Conservation (phyloP, 225 moss, liverwort and hornwort genomes). For the Ulota crispa region DNA sequence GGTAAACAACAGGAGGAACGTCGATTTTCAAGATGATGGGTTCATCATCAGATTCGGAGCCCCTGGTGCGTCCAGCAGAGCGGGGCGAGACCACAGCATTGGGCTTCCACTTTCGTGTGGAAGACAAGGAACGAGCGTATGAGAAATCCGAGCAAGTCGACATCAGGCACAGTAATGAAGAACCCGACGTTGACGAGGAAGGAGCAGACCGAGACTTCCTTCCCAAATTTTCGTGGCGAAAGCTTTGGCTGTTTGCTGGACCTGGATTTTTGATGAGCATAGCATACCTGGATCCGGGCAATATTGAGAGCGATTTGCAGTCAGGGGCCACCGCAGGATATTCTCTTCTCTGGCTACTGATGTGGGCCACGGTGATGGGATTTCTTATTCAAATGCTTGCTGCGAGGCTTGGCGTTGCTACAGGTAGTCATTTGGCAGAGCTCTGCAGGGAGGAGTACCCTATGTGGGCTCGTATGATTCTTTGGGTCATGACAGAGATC, state of each 20-base stretch:
- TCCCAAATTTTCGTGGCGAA: constrained; percentile 87
- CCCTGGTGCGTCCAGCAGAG: constrained; percentile 35
- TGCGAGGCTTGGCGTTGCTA: constrained; percentile 87
- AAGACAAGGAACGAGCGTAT: constrained; percentile 65
- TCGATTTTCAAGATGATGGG: constrained; percentile 21
- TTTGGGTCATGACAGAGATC: constrained; percentile 89
- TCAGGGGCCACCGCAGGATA: constrained; percentile 87
- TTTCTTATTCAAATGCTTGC: constrained; percentile 78
- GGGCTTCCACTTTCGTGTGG: constrained; percentile 8
- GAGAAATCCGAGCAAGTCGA: constrained; percentile 79
- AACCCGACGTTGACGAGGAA: constrained; percentile 63
- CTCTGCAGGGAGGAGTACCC: constrained; percentile 87
- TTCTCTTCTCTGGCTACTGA: constrained; percentile 71
- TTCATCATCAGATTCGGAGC: constrained; percentile 47
- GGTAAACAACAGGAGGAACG: not conserved
- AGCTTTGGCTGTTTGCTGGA: constrained; percentile 88
- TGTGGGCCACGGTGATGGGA: constrained; percentile 96
- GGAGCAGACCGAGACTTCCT: constrained; percentile 56
- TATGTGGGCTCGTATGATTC: constrained; percentile 69
- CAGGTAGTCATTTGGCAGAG: constrained; percentile 87
- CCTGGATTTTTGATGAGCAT: constrained; percentile 96
- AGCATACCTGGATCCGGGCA: constrained; percentile 90
- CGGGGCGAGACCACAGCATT: constrained; percentile 13
- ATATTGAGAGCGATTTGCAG: constrained; percentile 89
- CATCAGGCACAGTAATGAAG: constrained; percentile 39